Percentiles rank a stretch among this genome's conserved stretches.
phyloP scores from a whole-genome alignment of 352 stramenopile genomes.

The Pythium utonaiense region DNA sequence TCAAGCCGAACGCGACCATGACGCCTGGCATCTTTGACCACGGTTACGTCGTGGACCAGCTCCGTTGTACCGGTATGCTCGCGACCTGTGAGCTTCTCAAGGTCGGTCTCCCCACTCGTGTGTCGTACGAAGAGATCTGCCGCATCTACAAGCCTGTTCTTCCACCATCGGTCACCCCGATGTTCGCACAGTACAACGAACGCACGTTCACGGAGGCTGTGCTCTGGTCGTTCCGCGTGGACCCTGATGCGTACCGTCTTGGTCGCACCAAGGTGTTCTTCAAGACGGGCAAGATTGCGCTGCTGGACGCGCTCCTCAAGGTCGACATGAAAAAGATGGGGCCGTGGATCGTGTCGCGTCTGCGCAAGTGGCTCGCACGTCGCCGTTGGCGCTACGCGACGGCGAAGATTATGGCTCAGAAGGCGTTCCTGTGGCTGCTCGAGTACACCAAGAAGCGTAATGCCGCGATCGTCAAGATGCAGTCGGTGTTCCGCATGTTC shows the following conservation, averaged over 20 bases:
- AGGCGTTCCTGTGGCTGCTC: conserved; percentile 75
- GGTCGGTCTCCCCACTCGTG: conserved; percentile 75
- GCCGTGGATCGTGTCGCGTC: conserved; percentile 76
- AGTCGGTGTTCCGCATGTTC: conserved; percentile 85
- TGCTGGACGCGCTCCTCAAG: conserved; percentile 77
- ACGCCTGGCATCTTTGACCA: conserved; percentile 63
- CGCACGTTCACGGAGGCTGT: conserved; percentile 73
- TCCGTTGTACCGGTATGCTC: conserved; percentile 83
- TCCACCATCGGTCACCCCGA: conserved; percentile 55
- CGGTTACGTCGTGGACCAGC: conserved; percentile 79
- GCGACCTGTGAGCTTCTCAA: conserved; percentile 85
- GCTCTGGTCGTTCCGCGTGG: conserved; percentile 84
- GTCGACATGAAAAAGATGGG: conserved; percentile 90
- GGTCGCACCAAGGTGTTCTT: conserved; percentile 77
- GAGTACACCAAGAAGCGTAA: conserved; percentile 75
- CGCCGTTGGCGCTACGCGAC: conserved; percentile 81
- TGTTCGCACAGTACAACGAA: conserved; percentile 75
- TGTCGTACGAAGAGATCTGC: conserved; percentile 72
- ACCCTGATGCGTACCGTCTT: conserved; percentile 78
- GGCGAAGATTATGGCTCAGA: conserved; percentile 82
- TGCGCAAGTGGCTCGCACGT: conserved; percentile 83
- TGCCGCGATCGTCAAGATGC: conserved; percentile 75
- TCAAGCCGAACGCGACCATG: conserved; percentile 87
- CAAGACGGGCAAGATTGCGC: conserved; percentile 68
- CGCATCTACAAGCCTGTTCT: conserved; percentile 67